Conservation (phyloP, 257 asterid species). For the Cordia subcordata region DNA sequence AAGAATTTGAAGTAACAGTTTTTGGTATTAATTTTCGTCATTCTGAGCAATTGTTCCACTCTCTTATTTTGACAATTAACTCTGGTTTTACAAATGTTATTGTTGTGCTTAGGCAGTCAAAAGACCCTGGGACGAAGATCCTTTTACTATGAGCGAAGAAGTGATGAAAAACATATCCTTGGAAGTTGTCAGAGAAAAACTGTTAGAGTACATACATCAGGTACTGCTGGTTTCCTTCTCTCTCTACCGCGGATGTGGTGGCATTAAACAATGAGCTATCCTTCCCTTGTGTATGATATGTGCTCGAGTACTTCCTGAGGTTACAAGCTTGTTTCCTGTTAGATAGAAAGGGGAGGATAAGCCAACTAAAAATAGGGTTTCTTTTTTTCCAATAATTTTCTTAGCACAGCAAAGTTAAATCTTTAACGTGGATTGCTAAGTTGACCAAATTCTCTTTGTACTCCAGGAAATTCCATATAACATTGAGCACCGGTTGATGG, state of each 20-base stretch:
- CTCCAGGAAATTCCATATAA: conserved; percentile 83
- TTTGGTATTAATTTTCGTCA: background rate
- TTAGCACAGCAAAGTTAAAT: too few species aligned
- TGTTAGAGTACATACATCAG: conserved; percentile 89
- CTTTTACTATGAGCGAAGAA: conserved; percentile 81
- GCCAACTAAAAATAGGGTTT: too few species aligned
- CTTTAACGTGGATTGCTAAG: background rate
- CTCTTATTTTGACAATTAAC: background rate
- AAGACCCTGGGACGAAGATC: conserved; percentile 98
- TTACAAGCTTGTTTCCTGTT: too few species aligned
- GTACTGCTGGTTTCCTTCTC: conserved; percentile 26
- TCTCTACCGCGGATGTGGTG: background rate
- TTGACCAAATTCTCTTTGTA: background rate
- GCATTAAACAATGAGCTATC: too few species aligned
- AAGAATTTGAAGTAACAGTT: background rate
- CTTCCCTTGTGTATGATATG: background rate
- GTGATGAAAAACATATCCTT: conserved; percentile 86
- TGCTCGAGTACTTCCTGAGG: background rate
- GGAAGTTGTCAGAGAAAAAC: conserved; percentile 81
- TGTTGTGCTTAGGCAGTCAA: conserved; percentile 51
- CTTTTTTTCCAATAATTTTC: too few species aligned
- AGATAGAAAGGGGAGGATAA: too few species aligned
- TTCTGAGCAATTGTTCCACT: background rate
- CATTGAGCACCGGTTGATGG: conserved; percentile 82
- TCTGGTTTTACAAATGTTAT: conserved; percentile 7